Evolutionary conservation across 1,139 yeast genomes (phyloP), one percentile per base, ranked within the genome.

Genomic region (Magnusiomyces tetraspermus): DNA sequence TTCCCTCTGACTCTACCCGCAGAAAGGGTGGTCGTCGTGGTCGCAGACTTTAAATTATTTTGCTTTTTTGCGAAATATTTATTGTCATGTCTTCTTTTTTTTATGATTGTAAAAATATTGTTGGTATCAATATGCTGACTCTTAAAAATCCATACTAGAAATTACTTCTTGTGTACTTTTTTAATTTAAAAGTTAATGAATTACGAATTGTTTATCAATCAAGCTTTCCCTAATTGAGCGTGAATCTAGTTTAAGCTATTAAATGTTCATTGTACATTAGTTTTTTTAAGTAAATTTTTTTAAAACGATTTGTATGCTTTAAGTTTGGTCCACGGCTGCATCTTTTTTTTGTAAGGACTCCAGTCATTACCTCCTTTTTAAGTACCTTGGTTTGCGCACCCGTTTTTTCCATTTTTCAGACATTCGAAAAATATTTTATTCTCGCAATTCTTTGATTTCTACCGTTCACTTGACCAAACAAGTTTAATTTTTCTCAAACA

Each of bases 21-120:
- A 88, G 95, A 87, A 94, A 94, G 95, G 98, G 98, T 88, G 99
- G 99, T 87, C 94, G 98, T 84, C 90, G 99, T 85, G 99, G 99
- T 90, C 92, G 98, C 85, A 89, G 99, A 86, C 86, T 90, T 80
- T 90, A 82, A 83, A 71, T 70, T 63, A 44, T 51, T 47, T 44
- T 42, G 41, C 52, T 36, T 19, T 36, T n/a, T 17, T 17, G 6
- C 5, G 13, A 10, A 38, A 19, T 38, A 19, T 38, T 6, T 38
- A 17, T 28, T 47, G 31, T 47, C 37, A 13, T 41, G 24, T 41
- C 24, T 49, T 46, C 24, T n/a, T 43, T 31, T 51, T 42, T 24
- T 41, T 36, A 43, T 40, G 47, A 23, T 38, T 50, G 30, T 26
- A 33, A 28, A 21, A 15, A 22, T 4, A 17, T 33, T 5, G 17